Conservation (phyloP, 225 moss, liverwort and hornwort species). For the Neckera pumila region DNA sequence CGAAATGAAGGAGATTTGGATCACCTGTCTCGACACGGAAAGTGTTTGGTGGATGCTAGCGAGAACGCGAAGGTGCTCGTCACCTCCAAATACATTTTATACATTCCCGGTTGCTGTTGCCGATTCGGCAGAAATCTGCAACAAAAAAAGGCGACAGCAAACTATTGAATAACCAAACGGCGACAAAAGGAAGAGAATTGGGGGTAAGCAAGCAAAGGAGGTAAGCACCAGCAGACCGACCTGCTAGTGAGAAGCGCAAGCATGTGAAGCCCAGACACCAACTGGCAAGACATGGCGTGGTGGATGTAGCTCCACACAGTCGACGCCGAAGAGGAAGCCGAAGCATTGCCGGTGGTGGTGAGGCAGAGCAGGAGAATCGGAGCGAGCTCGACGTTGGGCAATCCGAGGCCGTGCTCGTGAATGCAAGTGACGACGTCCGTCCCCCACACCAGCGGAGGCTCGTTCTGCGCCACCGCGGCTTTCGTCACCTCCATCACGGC, state of each 20-base stretch:
- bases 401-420: constrained; percentile 33
- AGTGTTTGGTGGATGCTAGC: constrained; percentile 43
- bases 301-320: constrained; percentile 67
- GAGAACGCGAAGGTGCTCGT: constrained; percentile 50
- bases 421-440: constrained; percentile 44
- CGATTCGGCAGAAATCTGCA: constrained; percentile 48
- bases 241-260: constrained; percentile 50
- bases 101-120: constrained; percentile 81
- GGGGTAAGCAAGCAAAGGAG: not conserved
- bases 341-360: not conserved
- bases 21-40: constrained; percentile 68
- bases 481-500: constrained; percentile 59
- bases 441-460: constrained; percentile 62
- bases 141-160: not conserved
- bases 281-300: constrained; percentile 44
- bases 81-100: constrained; percentile 60
- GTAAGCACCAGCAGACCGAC: not conserved
- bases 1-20: not conserved
- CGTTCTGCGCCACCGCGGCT: constrained; percentile 43
- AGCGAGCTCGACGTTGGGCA: constrained; percentile 72
- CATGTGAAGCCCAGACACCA: constrained; percentile 48
- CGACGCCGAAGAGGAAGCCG: not conserved
- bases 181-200: not conserved
- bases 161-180: not conserved
- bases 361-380: constrained; percentile 43